Percentiles rank a stretch among this genome's conserved stretches.
phyloP scores from a whole-genome alignment of 2,329 filamentous ascomycete genomes.

The Proliferodiscus dingleyae region DNA sequence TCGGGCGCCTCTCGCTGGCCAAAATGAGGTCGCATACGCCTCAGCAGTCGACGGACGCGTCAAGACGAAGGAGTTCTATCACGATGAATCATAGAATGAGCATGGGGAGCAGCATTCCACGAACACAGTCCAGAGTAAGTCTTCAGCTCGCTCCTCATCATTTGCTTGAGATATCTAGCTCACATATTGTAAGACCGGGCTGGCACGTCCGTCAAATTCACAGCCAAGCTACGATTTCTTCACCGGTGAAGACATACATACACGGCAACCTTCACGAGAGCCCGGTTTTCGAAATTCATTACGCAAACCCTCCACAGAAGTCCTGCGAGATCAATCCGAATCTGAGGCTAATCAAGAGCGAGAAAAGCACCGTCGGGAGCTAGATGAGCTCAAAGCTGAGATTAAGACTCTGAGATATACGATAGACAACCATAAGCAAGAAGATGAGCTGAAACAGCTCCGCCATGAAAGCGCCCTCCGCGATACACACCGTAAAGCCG shows the following conservation, averaged over 20 bases:
- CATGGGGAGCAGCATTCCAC: constrained; percentile 28
- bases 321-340: constrained; percentile 50
- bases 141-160: neutral
- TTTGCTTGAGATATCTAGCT: neutral
- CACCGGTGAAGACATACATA: constrained; percentile 39
- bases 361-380: constrained; percentile 25
- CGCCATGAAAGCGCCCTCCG: constrained; percentile 80
- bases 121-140: constrained; percentile 28
- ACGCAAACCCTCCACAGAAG: constrained; percentile 54
- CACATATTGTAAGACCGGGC: constrained; percentile 32
- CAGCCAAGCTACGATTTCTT: constrained; percentile 58
- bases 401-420: constrained; percentile 85
- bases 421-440: constrained; percentile 79
- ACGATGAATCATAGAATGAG: constrained; percentile 23
- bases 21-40: constrained; percentile 30
- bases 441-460: constrained; percentile 73
- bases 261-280: constrained; percentile 29
- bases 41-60: constrained; percentile 18
- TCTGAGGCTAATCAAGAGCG: constrained; percentile 21
- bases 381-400: constrained; percentile 86
- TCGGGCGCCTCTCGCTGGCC: constrained; percentile 1
- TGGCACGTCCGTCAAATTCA: constrained; percentile 43
- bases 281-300: constrained; percentile 30
- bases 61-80: constrained; percentile 24
- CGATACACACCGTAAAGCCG: constrained; percentile 73